Percentiles rank a stretch among this genome's conserved stretches.
Conservation (phyloP, 257 asterid species). For the Nicotiana knightiana region DNA sequence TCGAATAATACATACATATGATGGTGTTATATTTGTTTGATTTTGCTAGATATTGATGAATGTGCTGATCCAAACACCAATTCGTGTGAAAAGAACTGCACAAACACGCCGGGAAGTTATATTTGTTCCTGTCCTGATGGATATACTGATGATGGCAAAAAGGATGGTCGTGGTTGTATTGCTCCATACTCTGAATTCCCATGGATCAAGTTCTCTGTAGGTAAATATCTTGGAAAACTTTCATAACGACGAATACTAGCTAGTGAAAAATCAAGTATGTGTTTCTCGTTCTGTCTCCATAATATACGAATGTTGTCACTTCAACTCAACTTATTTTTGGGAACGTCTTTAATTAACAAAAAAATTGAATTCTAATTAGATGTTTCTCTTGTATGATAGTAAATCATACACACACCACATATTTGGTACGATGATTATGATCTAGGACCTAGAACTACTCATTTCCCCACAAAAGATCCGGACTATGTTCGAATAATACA, state of each 20-base stretch:
- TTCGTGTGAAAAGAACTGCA: constrained; percentile 42
- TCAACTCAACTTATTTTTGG: not conserved
- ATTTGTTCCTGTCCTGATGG: constrained; percentile 48
- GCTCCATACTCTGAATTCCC: constrained; percentile 34
- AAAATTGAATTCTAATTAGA: not conserved
- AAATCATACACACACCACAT: not conserved
- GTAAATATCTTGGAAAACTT: constrained; percentile 13
- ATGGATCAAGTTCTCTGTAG: constrained; percentile 39
- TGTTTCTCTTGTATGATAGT: not conserved
- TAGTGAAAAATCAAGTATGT: too few relatives aligned
- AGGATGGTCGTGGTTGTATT: constrained; percentile 41
- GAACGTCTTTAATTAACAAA: not conserved
- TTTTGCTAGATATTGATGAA: constrained; percentile 42
- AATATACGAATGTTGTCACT: too few relatives aligned
- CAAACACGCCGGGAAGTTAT: constrained; percentile 28
- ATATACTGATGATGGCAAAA: constrained; percentile 34
- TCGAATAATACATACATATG: too few relatives aligned
- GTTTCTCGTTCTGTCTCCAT: too few relatives aligned
- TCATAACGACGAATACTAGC: not conserved
- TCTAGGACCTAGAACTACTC: not conserved
- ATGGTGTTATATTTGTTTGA: not conserved
- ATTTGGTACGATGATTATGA: not conserved
- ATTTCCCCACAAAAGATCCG: not conserved
- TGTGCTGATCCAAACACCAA: constrained; percentile 20
- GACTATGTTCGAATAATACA: not conserved